phyloP scores from a whole-genome alignment of 148 eudicot genomes.

The Cornus florida region DNA sequence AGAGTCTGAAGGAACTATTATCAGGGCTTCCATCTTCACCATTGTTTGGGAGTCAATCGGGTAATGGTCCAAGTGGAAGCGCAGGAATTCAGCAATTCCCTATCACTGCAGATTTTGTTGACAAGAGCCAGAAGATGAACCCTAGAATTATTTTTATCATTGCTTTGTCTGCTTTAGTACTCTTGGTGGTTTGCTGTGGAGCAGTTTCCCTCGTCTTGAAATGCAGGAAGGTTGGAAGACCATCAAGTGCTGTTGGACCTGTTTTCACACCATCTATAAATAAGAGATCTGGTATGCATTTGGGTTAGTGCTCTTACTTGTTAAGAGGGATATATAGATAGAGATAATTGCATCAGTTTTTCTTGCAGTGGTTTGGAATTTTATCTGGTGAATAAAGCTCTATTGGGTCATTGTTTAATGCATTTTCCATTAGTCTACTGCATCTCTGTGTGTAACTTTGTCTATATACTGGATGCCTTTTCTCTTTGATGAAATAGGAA shows the following conservation, averaged over 20 bases:
- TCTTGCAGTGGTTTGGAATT: neutral
- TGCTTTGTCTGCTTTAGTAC: conserved; percentile 68
- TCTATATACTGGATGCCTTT: too few relatives aligned
- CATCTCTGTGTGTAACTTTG: too few relatives aligned
- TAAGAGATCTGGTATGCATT: conserved; percentile 63
- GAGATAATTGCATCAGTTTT: neutral
- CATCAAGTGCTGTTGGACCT: conserved; percentile 54
- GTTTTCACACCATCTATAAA: conserved; percentile 57
- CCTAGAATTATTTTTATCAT: conserved; percentile 59
- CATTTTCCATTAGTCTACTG: neutral
- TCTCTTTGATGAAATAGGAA: too few relatives aligned
- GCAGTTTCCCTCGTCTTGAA: conserved; percentile 10
- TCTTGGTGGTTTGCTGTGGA: conserved; percentile 51
- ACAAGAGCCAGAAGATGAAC: conserved; percentile 60
- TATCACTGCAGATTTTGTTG: conserved; percentile 57
- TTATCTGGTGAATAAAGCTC: neutral
- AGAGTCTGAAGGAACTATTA: conserved; percentile 21
- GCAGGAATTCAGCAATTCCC: conserved; percentile 59
- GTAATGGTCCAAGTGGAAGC: conserved; percentile 64
- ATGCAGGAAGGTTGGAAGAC: conserved; percentile 8
- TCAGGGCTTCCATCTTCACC: conserved; percentile 76
- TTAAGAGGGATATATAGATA: neutral
- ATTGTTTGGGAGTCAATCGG: conserved; percentile 38
- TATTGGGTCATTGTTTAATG: neutral
- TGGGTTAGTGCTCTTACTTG: neutral